phyloP scores from a whole-genome alignment of 306 rosid genomes.

The Prunus dulcis region DNA sequence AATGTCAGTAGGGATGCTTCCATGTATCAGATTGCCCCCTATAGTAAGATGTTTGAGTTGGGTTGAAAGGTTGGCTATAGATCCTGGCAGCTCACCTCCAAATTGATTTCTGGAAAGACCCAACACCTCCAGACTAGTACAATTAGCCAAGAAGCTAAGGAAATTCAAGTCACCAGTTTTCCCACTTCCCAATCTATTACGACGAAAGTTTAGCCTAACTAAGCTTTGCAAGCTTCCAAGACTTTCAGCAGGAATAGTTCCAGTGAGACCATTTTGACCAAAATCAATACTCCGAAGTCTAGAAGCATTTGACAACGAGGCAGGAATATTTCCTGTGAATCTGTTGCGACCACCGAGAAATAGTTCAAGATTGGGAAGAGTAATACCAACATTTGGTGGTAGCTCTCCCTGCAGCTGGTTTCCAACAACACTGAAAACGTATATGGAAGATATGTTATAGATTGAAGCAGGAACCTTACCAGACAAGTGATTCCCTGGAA shows the following conservation, averaged over 20 bases:
- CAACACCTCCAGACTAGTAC: not conserved
- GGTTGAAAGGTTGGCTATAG: not conserved
- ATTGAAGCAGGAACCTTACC: slow-evolving; percentile 37
- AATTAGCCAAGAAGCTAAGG: not conserved
- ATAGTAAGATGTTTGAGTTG: not conserved
- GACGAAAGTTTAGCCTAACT: not conserved
- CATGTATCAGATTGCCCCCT: not conserved
- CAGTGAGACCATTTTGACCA: not conserved
- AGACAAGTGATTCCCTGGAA: slow-evolving; percentile 27
- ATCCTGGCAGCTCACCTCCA: not conserved
- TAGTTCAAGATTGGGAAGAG: slow-evolving; percentile 29
- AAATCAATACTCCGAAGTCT: not conserved
- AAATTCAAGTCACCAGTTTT: not conserved
- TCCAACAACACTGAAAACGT: slow-evolving; percentile 12
- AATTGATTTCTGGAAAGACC: not conserved
- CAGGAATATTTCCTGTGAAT: slow-evolving; percentile 40
- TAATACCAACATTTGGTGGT: slow-evolving; percentile 22
- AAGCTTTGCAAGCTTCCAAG: not conserved
- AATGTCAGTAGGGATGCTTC: not conserved
- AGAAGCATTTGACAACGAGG: slow-evolving; percentile 23
- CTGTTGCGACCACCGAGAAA: slow-evolving; percentile 24
- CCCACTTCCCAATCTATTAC: not conserved
- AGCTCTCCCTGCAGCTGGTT: slow-evolving; percentile 37
- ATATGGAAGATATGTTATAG: slow-evolving; percentile 1
- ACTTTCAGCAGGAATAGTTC: not conserved